A percentile compares a stretch with the other conserved stretches of the same genome.
phyloP scores from a whole-genome alignment of 2,329 filamentous ascomycete genomes.

The Fusarium sp. region DNA sequence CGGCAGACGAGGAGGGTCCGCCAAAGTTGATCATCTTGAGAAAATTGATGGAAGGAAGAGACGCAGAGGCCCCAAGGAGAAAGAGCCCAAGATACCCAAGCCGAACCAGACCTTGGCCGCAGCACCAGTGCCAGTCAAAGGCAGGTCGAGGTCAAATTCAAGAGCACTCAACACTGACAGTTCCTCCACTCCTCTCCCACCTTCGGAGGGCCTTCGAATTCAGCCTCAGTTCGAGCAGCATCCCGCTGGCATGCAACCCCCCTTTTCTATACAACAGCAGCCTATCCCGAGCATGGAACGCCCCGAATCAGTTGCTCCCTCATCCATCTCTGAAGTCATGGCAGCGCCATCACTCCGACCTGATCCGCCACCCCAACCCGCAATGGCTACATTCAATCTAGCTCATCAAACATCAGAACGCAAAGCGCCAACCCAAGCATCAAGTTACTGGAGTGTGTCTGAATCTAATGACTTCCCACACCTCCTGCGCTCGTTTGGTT shows the following conservation, averaged over 20 bases:
- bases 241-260: slow-evolving; percentile 58
- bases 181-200: slow-evolving; percentile 54
- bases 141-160: slow-evolving; percentile 68
- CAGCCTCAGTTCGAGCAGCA: slow-evolving; percentile 61
- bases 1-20: slow-evolving; percentile 62
- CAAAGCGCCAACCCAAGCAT: slow-evolving; percentile 70
- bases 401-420: slow-evolving; percentile 61
- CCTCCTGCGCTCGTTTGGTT: slow-evolving; percentile 80
- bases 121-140: slow-evolving; percentile 60
- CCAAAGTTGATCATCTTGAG: slow-evolving; percentile 61
- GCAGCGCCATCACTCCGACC: slow-evolving; percentile 69
- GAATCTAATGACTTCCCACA: slow-evolving; percentile 83
- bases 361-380: slow-evolving; percentile 64
- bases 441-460: slow-evolving; percentile 89
- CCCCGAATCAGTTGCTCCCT: slow-evolving; percentile 51
- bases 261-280: slow-evolving; percentile 54
- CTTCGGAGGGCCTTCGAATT: slow-evolving; percentile 58
- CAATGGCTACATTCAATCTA: slow-evolving; percentile 66
- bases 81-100: slow-evolving; percentile 59
- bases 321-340: slow-evolving; percentile 66
- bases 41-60: slow-evolving; percentile 59
- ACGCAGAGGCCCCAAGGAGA: slow-evolving; percentile 57
- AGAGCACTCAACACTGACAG: slow-evolving; percentile 62
- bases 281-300: slow-evolving; percentile 53
- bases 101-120: slow-evolving; percentile 62